Evolutionary conservation across 2,329 filamentous ascomycete species (phyloP).

Genomic region (Xylaria sp.): DNA sequence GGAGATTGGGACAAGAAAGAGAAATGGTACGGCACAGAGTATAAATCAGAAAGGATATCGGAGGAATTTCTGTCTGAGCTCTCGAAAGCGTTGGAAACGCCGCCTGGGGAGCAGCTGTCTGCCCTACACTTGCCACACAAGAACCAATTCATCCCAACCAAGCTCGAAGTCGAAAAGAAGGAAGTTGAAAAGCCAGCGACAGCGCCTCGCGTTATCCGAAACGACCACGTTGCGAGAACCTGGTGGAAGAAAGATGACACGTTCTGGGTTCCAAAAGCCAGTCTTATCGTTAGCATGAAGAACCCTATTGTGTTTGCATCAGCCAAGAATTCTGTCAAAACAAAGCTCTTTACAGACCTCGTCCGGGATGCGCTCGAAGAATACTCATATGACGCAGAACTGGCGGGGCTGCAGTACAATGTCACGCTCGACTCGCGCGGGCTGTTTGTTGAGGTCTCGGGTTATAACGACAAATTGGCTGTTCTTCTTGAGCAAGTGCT

Average conservation of each 20-base stretch:
- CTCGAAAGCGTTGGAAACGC: conserved; percentile 67
- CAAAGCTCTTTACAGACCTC: conserved; percentile 82
- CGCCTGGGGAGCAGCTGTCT: conserved; percentile 67
- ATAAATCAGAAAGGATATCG: conserved; percentile 83
- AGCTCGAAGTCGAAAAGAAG: conserved; percentile 94
- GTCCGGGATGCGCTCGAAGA: conserved; percentile 90
- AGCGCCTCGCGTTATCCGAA: conserved; percentile 82
- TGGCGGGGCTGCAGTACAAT: conserved; percentile 87
- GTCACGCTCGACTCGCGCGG: conserved; percentile 78
- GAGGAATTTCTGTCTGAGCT: conserved; percentile 78
- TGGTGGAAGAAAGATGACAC: conserved; percentile 99
- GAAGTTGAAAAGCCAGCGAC: conserved; percentile 80
- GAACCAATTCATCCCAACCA: conserved; percentile 95
- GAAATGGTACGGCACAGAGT: conserved; percentile 98
- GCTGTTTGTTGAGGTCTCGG: conserved; percentile 80
- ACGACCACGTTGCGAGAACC: conserved; percentile 80
- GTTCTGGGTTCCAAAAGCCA: conserved; percentile 97
- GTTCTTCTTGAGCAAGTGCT: conserved; percentile 92
- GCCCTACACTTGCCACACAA: conserved; percentile 87
- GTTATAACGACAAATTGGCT: conserved; percentile 96
- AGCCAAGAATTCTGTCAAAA: conserved; percentile 80
- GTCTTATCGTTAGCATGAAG: conserved; percentile 81
- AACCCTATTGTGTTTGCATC: conserved; percentile 83
- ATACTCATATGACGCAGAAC: conserved; percentile 94
- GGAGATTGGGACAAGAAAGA: conserved; percentile 89